Conservation (phyloP, 169 alveolate species). For the Eimeria tenella region DNA sequence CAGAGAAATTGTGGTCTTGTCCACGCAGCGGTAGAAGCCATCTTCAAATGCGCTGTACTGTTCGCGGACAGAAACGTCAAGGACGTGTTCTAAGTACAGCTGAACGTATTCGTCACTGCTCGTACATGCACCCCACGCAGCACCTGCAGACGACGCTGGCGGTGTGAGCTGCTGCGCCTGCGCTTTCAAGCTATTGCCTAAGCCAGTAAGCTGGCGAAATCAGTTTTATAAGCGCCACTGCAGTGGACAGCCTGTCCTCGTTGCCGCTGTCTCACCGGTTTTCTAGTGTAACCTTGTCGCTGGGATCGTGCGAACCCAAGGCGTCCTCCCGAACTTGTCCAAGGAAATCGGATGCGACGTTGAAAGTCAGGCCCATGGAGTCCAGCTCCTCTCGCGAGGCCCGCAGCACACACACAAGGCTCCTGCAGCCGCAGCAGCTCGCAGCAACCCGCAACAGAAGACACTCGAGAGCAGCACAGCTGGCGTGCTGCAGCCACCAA, state of each 20-base stretch:
- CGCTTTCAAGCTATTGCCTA: no score
- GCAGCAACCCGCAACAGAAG: slow-evolving; percentile 13
- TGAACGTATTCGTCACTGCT: slow-evolving; percentile 86
- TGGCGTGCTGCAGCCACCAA: no score
- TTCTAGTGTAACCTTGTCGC: slow-evolving; percentile 84
- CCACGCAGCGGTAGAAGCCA: slow-evolving; percentile 90
- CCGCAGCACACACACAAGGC: slow-evolving; percentile 43
- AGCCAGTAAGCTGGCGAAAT: no score
- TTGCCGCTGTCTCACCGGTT: slow-evolving; percentile 77
- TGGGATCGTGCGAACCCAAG: slow-evolving; percentile 76
- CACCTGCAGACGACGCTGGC: neutral
- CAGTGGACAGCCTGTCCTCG: no score
- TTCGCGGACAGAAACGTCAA: slow-evolving; percentile 85
- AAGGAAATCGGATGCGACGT: slow-evolving; percentile 19
- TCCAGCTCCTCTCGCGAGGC: slow-evolving; percentile 74
- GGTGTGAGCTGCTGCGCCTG: neutral
- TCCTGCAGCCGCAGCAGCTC: slow-evolving; percentile 64
- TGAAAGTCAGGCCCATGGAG: slow-evolving; percentile 79
- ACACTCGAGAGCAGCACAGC: neutral
- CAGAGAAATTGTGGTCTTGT: slow-evolving; percentile 73
- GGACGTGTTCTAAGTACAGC: slow-evolving; percentile 87
- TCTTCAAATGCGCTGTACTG: slow-evolving; percentile 87
- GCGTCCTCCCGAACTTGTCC: slow-evolving; percentile 74
- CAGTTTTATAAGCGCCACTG: no score
- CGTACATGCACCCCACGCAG: neutral